A percentile compares a stretch with the other conserved stretches of the same genome.
phyloP scores from a whole-genome alignment of 345 rosid genomes.

The Linum tenue region DNA sequence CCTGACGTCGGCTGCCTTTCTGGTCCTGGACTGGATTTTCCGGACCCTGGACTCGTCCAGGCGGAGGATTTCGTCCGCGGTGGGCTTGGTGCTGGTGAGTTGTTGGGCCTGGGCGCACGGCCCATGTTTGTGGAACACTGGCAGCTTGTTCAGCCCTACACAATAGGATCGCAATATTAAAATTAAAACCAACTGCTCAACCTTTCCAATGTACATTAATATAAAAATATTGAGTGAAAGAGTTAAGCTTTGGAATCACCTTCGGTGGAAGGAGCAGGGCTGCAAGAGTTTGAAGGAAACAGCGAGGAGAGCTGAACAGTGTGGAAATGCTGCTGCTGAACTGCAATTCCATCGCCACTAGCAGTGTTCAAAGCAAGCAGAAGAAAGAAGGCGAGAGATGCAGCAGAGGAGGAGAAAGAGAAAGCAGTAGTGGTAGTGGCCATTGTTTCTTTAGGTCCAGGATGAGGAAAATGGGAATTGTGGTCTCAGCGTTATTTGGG shows the following conservation, averaged over 20 bases:
- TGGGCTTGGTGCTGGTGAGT: background rate
- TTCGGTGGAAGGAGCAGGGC: background rate
- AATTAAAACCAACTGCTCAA: background rate
- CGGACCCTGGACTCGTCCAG: constrained; percentile 12
- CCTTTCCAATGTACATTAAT: background rate
- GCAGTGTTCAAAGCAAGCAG: too few relatives aligned
- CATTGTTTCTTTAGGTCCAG: too few relatives aligned
- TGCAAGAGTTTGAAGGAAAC: background rate
- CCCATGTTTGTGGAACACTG: background rate
- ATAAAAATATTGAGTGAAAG: background rate
- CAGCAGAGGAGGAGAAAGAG: too few relatives aligned
- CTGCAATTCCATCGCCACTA: background rate
- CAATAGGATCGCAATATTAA: background rate
- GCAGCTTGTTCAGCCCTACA: background rate
- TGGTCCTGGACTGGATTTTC: constrained; percentile 6
- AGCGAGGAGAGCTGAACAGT: background rate
- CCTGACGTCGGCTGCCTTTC: background rate
- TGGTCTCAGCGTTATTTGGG: too few relatives aligned
- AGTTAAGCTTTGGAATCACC: background rate
- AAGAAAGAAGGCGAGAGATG: too few relatives aligned
- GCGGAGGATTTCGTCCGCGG: background rate
- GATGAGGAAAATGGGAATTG: too few relatives aligned
- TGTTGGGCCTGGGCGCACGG: background rate
- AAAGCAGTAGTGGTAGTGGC: too few relatives aligned
- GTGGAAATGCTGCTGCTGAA: background rate